Base-by-base conservation (phyloP, 768 basidiomycete species). In the Peribolospora kevripleyi region DNA sequence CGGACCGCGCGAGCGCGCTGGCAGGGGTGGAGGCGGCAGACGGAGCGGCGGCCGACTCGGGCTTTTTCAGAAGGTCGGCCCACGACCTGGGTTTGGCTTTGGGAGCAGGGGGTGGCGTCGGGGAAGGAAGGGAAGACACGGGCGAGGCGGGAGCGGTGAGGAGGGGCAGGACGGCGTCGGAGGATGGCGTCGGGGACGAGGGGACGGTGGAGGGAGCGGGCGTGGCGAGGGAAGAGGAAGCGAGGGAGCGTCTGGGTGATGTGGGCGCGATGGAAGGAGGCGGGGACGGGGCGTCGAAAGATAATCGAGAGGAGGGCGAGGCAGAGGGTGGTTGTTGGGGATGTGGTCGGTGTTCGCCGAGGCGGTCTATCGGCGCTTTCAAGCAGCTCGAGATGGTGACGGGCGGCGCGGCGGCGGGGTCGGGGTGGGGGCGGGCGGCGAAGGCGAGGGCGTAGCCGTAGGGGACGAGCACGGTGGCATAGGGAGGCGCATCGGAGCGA, bases 1-100 rank as follows among this genome's bases (percentile, higher is more conserved):
- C 25, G 25, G 25, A 25, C 25, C 25, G 25, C 25, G 64, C 54
- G 4, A 67, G 45, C 5, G 65, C 60, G 2, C 72, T 65, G 7
- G 75, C 80, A 3, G 82, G 75, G 59, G 84, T 71, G 48, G 82
- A 85, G 63, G 67, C 7, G 54, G 8, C 49, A 43, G 8, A 38
- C 25, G 47, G 11, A n/a, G 25, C 25, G 25, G 25, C 25, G 25
- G 25, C 25, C 25, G 25, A 25, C 25, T 25, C 25, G 25, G 25
- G 25, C 25, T 38, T 54, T 38, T 36, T 54, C 46, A 10, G 6
- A 5, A 37, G 54, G 38, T 48, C 46, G 7, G 37, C 54, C 45
- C 37, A 54, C n/a, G 8, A 54, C 14, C 54, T 43, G 54, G 59
- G 2, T 58, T 59, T 13, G 52, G 54, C 9, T 42, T 49, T 55